These are phyloP conservation scores for Erodium chrysanthum DNA, from an alignment of 441 rosid species.

Conservation along the genomic window DNA sequence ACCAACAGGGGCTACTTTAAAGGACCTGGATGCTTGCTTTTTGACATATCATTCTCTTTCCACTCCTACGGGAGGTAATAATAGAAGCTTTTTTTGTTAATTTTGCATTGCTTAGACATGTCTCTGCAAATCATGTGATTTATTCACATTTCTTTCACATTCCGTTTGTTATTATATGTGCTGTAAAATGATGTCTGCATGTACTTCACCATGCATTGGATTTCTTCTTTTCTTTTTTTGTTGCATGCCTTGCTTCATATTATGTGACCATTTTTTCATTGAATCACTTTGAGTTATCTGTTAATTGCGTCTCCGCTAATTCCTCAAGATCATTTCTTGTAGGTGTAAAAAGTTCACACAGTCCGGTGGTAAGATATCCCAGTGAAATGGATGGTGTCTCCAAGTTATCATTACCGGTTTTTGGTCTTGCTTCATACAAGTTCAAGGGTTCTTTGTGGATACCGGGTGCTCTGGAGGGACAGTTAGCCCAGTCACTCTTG, in stretches of 20 bases:
- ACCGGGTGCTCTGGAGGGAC: constrained; percentile 29
- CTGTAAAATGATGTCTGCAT: not conserved
- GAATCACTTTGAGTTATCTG: too few relatives aligned
- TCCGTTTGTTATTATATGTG: not conserved
- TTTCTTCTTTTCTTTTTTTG: not conserved
- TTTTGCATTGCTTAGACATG: not conserved
- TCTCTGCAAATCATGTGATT: not conserved
- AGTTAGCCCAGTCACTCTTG: constrained; percentile 36
- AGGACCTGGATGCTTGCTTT: constrained; percentile 77
- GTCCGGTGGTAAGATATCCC: constrained; percentile 22
- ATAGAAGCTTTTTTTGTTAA: not conserved
- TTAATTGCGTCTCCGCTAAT: not conserved
- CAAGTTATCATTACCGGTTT: constrained; percentile 43
- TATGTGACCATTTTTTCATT: not conserved
- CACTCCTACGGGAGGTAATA: constrained; percentile 45
- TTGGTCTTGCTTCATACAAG: constrained; percentile 68
- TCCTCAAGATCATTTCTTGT: constrained; percentile 16
- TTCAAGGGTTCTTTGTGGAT: constrained; percentile 64
- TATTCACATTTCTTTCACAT: not conserved
- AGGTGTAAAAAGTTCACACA: constrained; percentile 28
- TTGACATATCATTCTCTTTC: constrained; percentile 61
- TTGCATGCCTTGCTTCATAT: not conserved
- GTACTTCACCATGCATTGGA: not conserved
- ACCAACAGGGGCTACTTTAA: constrained; percentile 70
- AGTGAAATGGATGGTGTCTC: constrained; percentile 31